Percentiles rank a stretch among this genome's conserved stretches.
Evolutionary conservation across 2,329 filamentous ascomycete species (phyloP).

Genomic region (Gaeumannomyces tritici): DNA sequence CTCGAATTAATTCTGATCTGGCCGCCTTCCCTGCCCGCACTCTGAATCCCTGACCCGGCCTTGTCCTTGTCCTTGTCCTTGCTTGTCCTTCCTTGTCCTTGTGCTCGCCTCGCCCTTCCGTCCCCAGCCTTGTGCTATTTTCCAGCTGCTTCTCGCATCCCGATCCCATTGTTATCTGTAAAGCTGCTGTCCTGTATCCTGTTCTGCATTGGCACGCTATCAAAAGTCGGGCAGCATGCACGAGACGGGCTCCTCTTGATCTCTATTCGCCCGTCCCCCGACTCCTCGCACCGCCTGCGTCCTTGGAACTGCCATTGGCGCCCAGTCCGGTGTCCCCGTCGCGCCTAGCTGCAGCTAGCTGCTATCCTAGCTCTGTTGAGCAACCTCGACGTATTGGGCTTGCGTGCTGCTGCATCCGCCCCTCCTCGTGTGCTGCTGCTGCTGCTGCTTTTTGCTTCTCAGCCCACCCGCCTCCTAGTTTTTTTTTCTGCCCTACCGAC

Average conservation of each 20-base stretch:
- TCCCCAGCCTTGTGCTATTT: background rate
- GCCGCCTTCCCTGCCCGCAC: too few relatives aligned
- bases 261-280: background rate
- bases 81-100: background rate
- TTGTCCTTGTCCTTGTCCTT: background rate
- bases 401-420: background rate
- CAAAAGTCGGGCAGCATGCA: background rate
- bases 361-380: background rate
- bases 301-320: background rate
- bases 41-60: too few relatives aligned
- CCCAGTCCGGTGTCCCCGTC: background rate
- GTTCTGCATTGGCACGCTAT: background rate
- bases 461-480: conserved; percentile 4
- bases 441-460: background rate
- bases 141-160: background rate
- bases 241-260: background rate
- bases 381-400: background rate
- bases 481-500: conserved; percentile 3
- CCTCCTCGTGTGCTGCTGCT: background rate
- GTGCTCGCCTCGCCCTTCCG: background rate
- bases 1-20: background rate
- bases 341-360: background rate
- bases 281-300: background rate
- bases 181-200: background rate
- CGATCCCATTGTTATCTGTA: background rate